A percentile compares a stretch with the other conserved stretches of the same genome.
phyloP scores from a whole-genome alignment of 305 asterid genomes.

The Fraxinus baroniana region DNA sequence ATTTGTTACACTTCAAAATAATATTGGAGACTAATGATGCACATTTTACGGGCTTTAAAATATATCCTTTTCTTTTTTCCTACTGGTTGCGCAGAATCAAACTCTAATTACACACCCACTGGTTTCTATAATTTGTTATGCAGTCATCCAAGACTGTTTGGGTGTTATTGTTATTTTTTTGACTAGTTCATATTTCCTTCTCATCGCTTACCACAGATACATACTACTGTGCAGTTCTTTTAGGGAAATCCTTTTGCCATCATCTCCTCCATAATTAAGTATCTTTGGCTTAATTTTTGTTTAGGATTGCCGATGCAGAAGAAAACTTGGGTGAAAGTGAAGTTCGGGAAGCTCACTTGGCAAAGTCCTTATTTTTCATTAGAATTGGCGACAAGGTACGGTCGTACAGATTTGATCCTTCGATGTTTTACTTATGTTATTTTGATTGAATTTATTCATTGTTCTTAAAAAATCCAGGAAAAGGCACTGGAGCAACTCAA shows the following conservation, averaged over 20 bases:
- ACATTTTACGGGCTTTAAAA: not conserved
- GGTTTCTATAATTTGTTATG: not conserved
- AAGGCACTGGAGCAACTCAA: slow-evolving; percentile 90
- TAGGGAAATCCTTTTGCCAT: not conserved
- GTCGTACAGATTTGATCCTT: not conserved
- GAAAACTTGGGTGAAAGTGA: slow-evolving; percentile 94
- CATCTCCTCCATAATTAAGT: slow-evolving; percentile 5
- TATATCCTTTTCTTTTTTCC: not conserved
- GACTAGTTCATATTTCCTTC: slow-evolving; percentile 5
- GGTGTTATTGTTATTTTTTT: not conserved
- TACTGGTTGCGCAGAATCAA: not conserved
- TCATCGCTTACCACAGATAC: not conserved
- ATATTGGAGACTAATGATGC: not conserved
- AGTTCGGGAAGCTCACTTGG: slow-evolving; percentile 94
- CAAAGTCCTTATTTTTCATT: slow-evolving; percentile 71
- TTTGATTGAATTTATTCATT: slow-evolving; percentile 5
- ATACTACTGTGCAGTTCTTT: not conserved
- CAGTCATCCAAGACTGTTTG: not conserved
- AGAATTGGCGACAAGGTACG: slow-evolving; percentile 73
- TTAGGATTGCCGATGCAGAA: slow-evolving; percentile 88
- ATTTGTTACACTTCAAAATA: not conserved
- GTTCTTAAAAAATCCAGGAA: slow-evolving; percentile 46
- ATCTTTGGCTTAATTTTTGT: slow-evolving; percentile 22
- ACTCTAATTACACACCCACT: not conserved
- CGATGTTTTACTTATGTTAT: not conserved